A percentile compares a stretch with the other conserved stretches of the same genome.
Evolutionary conservation across 176 grass and related monocot genomes (phyloP).

Genomic region (Guadua angustifolia): DNA sequence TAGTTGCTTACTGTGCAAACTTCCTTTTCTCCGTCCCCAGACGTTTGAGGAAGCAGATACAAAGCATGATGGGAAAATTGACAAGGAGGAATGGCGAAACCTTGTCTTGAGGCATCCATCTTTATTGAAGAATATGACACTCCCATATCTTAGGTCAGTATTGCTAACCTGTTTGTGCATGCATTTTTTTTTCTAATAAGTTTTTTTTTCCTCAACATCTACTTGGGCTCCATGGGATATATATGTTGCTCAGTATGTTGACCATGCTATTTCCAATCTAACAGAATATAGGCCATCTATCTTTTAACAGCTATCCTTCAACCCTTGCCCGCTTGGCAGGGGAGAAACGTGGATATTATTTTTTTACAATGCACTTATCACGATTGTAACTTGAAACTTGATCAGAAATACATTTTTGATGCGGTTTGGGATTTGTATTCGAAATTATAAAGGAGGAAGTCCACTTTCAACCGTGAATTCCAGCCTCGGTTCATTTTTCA

Average conservation of each 20-base stretch:
- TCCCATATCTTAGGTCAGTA: constrained; percentile 67
- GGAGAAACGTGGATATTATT: background rate
- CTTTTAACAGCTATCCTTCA: background rate
- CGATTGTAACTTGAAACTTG: constrained; percentile 12
- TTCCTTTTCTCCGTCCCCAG: constrained; percentile 39
- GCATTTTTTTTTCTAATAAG: background rate
- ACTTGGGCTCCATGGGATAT: constrained; percentile 1
- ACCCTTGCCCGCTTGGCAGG: background rate
- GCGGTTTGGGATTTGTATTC: background rate
- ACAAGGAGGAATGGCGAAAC: constrained; percentile 76
- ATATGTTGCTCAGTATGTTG: background rate
- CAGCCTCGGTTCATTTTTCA: too few species aligned
- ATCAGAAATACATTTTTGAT: background rate
- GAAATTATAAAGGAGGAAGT: too few species aligned
- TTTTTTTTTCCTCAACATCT: constrained; percentile 7
- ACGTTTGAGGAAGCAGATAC: constrained; percentile 83
- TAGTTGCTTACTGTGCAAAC: constrained; percentile 4
- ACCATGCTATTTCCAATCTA: background rate
- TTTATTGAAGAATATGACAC: constrained; percentile 84
- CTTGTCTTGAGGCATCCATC: constrained; percentile 81
- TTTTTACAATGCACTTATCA: background rate
- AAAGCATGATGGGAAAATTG: constrained; percentile 75
- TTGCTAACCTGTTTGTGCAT: background rate
- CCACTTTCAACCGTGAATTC: too few species aligned
- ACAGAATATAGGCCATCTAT: background rate